Conservation (phyloP, 176 grass and related monocot genomes). For the Musa acuminata region DNA sequence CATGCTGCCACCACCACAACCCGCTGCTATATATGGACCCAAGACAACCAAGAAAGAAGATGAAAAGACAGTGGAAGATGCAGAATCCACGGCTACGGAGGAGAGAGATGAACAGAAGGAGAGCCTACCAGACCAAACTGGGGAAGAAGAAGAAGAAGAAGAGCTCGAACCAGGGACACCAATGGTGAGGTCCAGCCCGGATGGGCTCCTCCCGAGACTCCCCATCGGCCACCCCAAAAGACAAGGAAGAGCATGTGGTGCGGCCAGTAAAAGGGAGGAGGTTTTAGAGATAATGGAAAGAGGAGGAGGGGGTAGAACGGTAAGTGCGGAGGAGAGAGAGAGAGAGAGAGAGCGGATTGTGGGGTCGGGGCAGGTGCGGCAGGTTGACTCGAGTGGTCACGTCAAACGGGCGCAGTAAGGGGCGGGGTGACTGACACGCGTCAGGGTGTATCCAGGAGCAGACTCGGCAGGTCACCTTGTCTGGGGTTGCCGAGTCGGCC, state of each 20-base stretch:
- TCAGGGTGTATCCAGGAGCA: slow-evolving; percentile 39
- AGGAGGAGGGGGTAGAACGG: neutral
- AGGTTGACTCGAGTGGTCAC: slow-evolving; percentile 22
- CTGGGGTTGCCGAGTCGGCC: slow-evolving; percentile 27
- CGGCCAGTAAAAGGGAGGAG: slow-evolving; percentile 1
- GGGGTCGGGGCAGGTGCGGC: neutral
- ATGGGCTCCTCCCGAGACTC: slow-evolving; percentile 34
- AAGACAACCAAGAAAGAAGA: neutral
- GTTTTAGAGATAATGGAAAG: neutral
- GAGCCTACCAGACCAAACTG: slow-evolving; percentile 18
- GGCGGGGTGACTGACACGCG: slow-evolving; percentile 34
- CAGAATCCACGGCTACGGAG: too few relatives aligned
- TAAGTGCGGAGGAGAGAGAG: neutral
- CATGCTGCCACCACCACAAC: slow-evolving; percentile 36
- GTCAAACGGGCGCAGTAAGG: neutral
- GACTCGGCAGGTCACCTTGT: slow-evolving; percentile 68
- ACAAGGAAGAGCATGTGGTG: too few relatives aligned
- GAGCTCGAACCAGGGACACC: slow-evolving; percentile 74
- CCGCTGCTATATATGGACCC: slow-evolving; percentile 31
- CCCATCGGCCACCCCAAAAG: slow-evolving; percentile 29
- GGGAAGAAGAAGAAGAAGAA: slow-evolving; percentile 31
- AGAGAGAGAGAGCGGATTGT: neutral
- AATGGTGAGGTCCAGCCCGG: slow-evolving; percentile 94
- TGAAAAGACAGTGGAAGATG: too few relatives aligned
- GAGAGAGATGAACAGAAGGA: neutral